Conservation (phyloP, 495 filamentous ascomycete genomes). For the Letharia columbiana region DNA sequence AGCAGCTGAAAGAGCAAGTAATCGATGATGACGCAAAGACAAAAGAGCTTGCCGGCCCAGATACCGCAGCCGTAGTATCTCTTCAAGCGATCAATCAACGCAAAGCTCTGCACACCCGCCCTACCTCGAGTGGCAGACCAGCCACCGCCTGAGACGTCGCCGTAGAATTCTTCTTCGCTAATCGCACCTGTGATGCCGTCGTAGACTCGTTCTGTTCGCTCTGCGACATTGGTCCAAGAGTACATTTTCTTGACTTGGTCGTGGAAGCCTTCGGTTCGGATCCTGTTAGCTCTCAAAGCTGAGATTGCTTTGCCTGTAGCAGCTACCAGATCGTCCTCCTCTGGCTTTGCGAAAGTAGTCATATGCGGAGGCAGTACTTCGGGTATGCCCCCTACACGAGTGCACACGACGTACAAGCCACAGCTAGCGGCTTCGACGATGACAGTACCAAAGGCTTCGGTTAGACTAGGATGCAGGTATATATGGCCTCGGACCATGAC, state of each 20-base stretch:
- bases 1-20: constrained; percentile 80
- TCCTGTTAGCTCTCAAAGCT: constrained; percentile 66
- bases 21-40: constrained; percentile 87
- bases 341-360: constrained; percentile 87
- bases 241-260: constrained; percentile 98
- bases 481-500: constrained; percentile 98
- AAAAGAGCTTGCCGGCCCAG: constrained; percentile 97
- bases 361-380: constrained; percentile 90
- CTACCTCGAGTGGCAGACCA: constrained; percentile 65
- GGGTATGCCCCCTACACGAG: constrained; percentile 90
- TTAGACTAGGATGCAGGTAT: constrained; percentile 89
- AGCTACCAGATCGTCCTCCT: constrained; percentile 80
- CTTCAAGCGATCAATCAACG: constrained; percentile 88
- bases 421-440: constrained; percentile 95
- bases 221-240: constrained; percentile 90
- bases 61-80: constrained; percentile 99
- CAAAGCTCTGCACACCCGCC: constrained; percentile 70
- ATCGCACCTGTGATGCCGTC: constrained; percentile 80
- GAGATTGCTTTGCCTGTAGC: constrained; percentile 78
- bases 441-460: constrained; percentile 95
- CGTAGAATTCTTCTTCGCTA: constrained; percentile 79
- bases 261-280: constrained; percentile 89
- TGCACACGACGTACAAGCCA: constrained; percentile 92
- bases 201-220: constrained; percentile 89
- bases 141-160: constrained; percentile 54